Conservation (phyloP, 768 basidiomycete species). For the Russula dissimulans region DNA sequence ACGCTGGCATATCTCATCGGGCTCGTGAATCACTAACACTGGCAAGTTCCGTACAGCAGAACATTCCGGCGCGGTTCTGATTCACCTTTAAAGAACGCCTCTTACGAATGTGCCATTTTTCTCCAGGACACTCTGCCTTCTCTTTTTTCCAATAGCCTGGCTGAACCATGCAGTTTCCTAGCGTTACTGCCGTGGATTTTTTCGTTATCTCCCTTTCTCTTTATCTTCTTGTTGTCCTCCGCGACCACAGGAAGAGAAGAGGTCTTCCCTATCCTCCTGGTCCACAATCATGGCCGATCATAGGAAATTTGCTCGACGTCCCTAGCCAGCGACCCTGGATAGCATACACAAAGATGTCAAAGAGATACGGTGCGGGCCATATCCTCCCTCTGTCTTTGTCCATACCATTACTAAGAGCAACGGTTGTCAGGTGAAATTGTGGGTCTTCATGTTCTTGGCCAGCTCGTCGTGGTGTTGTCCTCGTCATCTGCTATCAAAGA, state of each 20-base stretch:
- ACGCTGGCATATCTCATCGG: no score
- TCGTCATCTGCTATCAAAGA: constrained; percentile 36
- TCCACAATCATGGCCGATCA: background rate
- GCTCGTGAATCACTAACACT: no score
- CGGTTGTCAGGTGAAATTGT: background rate
- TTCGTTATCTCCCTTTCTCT: background rate
- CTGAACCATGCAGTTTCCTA: background rate
- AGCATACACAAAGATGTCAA: background rate
- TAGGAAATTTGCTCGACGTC: background rate
- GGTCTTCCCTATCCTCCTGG: constrained; percentile 8
- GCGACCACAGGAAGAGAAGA: background rate
- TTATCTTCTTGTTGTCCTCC: background rate
- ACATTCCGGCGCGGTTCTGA: no score
- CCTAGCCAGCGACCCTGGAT: background rate
- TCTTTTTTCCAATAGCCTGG: background rate
- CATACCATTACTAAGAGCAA: background rate
- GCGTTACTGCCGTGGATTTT: background rate
- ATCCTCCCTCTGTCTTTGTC: no score
- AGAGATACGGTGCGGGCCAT: background rate
- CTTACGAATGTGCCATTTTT: background rate
- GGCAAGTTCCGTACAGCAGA: no score
- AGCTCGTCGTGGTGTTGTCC: constrained; percentile 42
- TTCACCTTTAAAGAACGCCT: no score
- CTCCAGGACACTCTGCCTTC: background rate
- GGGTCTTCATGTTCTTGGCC: constrained; percentile 32